Base-by-base conservation (phyloP, 306 rosid genomes). In the Pyrus betulifolia region DNA sequence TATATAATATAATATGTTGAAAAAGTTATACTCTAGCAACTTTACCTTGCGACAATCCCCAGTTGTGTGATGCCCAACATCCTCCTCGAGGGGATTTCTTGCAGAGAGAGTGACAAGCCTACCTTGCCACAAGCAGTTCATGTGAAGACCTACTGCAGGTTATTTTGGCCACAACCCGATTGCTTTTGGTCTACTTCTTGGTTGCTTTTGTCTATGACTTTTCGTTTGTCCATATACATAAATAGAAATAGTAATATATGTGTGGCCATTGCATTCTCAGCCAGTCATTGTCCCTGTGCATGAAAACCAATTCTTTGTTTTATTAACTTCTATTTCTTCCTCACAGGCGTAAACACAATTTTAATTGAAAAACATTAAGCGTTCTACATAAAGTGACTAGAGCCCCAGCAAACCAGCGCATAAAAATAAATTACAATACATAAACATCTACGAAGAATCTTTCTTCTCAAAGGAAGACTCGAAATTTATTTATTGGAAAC, bases 21-120 rank as follows among this genome's bases (percentile, higher is more conserved):
- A 35, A 35, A 6, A 1, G 40, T 35, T 8, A 40, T 40, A 40
- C 44, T 40, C 44, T 40, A 40, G 11, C 11, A 8, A 35, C 11
- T 40, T 8, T 40, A 40, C 44, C 11, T 40, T 40, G 10, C 11
- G 44, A 0, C 2, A 8, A 1, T 40, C 44, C 44, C 86, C 90
- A 11, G 81, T 66, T 23, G 90, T 81, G 75, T 86, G 90, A 82
- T 86, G 60, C 23, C 90, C 90, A 33, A 82, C 84, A 78, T 88
- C 93, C 74, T 88, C 93, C 76, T 86, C 88, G 4, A 88, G 85
- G 80, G 93, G 90, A 84, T 75, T 75, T 86, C 76, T 86, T 86
- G 42, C 70, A 84, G 76, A 86, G 87, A 58, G 62, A 69, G 55
- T 88, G 91, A 52, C 79, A 88, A 14, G 86, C 85, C 80, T 84